Base-by-base conservation (phyloP, 1,139 yeast species). In the Yamadazyma sp. region DNA sequence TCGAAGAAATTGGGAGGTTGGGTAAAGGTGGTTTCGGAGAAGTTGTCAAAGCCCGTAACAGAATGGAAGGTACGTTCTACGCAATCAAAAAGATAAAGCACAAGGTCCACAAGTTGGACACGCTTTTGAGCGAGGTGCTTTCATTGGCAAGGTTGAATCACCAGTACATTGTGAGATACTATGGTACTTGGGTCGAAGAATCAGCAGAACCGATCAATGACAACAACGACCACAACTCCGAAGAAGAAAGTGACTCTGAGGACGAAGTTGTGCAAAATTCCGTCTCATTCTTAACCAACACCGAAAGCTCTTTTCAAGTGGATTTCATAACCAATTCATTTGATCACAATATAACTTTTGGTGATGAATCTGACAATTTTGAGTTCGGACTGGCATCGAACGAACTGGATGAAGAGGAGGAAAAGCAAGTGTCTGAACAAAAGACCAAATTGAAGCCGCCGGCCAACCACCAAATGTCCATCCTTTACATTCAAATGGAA, bases 11-110 rank as follows among this genome's bases (percentile, higher is more conserved):
- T 32, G 94, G 94, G 0, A 77, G 81, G 17, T 63, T 94, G n/a
- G 98, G 99, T 2, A 80, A 83, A 52, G 99, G 99, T 24, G 98
- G 95, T 0, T 94, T 85, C 64, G 99, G 98, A 7, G 96, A 90
- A 57, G 99, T 94, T 10, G 96, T 92, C 13, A 90, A 90, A 54
- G 98, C 94, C 0, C 72, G 98, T 44, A 90, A 89, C 58, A 77
- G 90, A 45, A 76, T 92, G 47, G 99, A 94, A 56, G 97, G 98
- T 15, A 76, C 97, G 5, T 86, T 86, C 51, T 94, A 94, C 60
- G 99, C 98, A 0, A 80, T 94, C 43, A 94, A 94, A 56, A 90
- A 89, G 54, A 86, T 94, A 38, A 80, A 85, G 46, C 96, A 92
- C 48, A 78, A 86, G 3, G 84, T 86, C 24, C 82, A 84, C 46